Evolutionary conservation across 2,329 filamentous ascomycete species (phyloP).

Genomic region (Fusarium tjaetaba): DNA sequence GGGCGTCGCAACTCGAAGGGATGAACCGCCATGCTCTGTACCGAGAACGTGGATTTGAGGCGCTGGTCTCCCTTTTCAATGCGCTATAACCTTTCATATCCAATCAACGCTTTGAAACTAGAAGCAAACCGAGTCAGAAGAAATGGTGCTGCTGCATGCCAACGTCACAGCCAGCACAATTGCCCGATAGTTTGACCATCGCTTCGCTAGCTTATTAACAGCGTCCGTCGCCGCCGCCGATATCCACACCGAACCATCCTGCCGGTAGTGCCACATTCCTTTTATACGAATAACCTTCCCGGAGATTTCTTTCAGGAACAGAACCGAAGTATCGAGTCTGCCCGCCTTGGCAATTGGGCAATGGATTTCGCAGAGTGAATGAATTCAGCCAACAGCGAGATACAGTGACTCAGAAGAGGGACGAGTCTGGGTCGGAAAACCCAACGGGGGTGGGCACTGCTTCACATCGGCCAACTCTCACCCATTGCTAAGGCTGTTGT

Average conservation of each 20-base stretch:
- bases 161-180: constrained; percentile 18
- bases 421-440: neutral
- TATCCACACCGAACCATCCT: constrained; percentile 40
- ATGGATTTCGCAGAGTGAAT: neutral
- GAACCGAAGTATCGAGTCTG: constrained; percentile 17
- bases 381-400: neutral
- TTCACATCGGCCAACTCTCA: constrained; percentile 5
- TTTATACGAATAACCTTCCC: constrained; percentile 33
- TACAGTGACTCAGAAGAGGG: neutral
- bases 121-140: constrained; percentile 18
- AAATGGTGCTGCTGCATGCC: constrained; percentile 12
- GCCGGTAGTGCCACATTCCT: constrained; percentile 31
- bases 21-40: constrained; percentile 3
- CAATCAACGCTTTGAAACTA: constrained; percentile 11
- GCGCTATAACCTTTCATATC: neutral
- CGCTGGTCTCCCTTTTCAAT: constrained; percentile 3
- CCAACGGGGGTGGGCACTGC: neutral
- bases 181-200: constrained; percentile 30
- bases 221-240: constrained; percentile 17
- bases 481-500: neutral
- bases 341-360: constrained; percentile 12
- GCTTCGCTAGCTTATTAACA: constrained; percentile 23
- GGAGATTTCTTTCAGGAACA: constrained; percentile 35
- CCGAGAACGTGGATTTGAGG: constrained; percentile 14
- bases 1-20: constrained; percentile 5